Percentiles rank a stretch among this genome's conserved stretches.
Evolutionary conservation across 2,329 filamentous ascomycete species (phyloP).

Genomic region (Fusarium sp.): DNA sequence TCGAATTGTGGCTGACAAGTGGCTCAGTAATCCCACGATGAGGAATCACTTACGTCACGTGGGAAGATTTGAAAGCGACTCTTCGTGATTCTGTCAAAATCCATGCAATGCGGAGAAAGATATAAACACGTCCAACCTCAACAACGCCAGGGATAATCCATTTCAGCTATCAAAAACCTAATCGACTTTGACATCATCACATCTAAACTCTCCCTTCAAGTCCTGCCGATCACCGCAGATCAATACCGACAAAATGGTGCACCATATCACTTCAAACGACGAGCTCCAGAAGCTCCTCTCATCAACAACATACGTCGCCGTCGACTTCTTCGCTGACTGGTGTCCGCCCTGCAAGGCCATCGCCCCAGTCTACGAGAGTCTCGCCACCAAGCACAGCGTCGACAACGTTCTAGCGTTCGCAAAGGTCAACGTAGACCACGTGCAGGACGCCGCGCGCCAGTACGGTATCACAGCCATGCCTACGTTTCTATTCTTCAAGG

Average conservation of each 20-base stretch:
- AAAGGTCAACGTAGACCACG: constrained; percentile 92
- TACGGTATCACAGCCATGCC: constrained; percentile 92
- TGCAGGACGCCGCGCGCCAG: constrained; percentile 78
- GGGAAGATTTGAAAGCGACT: constrained; percentile 38
- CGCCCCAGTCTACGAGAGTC: constrained; percentile 55
- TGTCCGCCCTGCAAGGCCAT: constrained; percentile 63
- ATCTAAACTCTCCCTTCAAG: background rate
- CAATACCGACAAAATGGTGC: constrained; percentile 38
- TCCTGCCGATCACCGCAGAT: constrained; percentile 8
- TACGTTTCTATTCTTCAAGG: constrained; percentile 89
- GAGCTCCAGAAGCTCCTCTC: constrained; percentile 54
- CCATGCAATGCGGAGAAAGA: constrained; percentile 20
- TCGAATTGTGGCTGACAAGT: constrained; percentile 5
- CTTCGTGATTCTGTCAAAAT: constrained; percentile 34
- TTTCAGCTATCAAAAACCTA: background rate
- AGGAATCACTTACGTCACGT: constrained; percentile 37
- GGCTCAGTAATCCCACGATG: constrained; percentile 3
- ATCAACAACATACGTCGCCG: constrained; percentile 54
- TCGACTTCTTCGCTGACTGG: constrained; percentile 65
- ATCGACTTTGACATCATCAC: background rate
- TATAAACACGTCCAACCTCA: constrained; percentile 17
- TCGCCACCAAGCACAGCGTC: constrained; percentile 45
- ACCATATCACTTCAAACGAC: constrained; percentile 45
- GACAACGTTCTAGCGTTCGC: constrained; percentile 75
- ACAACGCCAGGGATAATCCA: background rate